Conservation (phyloP, 768 basidiomycete species). For the Mycena galopus region DNA sequence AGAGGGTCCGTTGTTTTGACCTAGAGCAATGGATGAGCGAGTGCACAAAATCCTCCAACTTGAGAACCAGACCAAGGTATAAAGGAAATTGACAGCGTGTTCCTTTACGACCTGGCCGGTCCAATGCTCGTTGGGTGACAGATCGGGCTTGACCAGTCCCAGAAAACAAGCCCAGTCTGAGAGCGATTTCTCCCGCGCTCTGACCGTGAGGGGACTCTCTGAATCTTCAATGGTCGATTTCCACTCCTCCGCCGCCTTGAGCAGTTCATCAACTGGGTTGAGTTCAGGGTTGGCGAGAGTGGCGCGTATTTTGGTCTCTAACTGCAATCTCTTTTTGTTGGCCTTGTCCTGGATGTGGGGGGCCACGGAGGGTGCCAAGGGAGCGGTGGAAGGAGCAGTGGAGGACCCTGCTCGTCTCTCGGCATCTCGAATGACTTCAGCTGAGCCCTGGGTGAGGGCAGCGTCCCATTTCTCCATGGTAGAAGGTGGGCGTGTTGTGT, state of each 20-base stretch:
- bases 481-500: no score
- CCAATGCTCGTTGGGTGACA: no score
- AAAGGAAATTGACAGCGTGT: no score
- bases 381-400: no score
- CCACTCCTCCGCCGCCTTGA: neutral
- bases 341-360: neutral
- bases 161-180: neutral
- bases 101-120: no score
- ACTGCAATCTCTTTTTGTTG: neutral
- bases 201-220: slow-evolving; percentile 8
- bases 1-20: neutral
- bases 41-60: neutral
- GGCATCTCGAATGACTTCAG: no score
- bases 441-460: no score
- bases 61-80: no score
- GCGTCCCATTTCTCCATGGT: no score
- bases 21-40: neutral
- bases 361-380: neutral
- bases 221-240: neutral
- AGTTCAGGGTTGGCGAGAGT: neutral
- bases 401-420: no score
- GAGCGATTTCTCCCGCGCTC: no score
- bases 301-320: neutral
- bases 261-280: neutral
- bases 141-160: slow-evolving; percentile 3